These are phyloP conservation scores for Exidia glandulosa DNA, from an alignment of 768 basidiomycete genomes.

Conservation along the genomic window DNA sequence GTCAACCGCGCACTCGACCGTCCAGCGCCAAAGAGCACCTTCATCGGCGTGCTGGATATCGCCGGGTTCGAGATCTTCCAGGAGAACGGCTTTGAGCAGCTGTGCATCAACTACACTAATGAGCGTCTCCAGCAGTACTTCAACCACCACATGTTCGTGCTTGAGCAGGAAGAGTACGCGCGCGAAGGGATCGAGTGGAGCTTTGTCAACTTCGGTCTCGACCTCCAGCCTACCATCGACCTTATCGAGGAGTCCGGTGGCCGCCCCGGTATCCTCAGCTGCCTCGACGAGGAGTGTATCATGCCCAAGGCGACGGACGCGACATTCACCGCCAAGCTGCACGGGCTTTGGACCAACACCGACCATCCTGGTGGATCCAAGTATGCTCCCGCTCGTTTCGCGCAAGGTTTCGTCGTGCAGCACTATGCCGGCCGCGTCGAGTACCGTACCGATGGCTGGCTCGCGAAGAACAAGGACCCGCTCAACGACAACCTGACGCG, in stretches of 20 bases:
- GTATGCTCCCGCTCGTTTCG: slow-evolving; percentile 78
- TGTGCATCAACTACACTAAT: slow-evolving; percentile 98
- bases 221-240: slow-evolving; percentile 96
- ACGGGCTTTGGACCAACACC: slow-evolving; percentile 58
- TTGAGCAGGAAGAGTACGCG: slow-evolving; percentile 97
- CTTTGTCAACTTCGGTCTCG: slow-evolving; percentile 94
- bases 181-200: slow-evolving; percentile 97
- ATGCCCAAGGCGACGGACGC: slow-evolving; percentile 98
- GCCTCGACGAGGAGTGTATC: slow-evolving; percentile 96
- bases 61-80: slow-evolving; percentile 97
- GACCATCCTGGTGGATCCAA: slow-evolving; percentile 70
- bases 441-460: slow-evolving; percentile 91
- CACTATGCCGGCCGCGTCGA: slow-evolving; percentile 98
- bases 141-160: slow-evolving; percentile 99
- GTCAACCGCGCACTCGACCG: slow-evolving; percentile 92
- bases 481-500: slow-evolving; percentile 91
- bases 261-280: slow-evolving; percentile 77
- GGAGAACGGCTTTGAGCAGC: slow-evolving; percentile 90
- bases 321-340: slow-evolving; percentile 89
- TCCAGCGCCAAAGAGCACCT: slow-evolving; percentile 75
- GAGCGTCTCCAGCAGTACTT: slow-evolving; percentile 97
- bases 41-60: slow-evolving; percentile 98
- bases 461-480: slow-evolving; percentile 99
- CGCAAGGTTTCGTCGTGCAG: slow-evolving; percentile 78
- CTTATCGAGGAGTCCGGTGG: slow-evolving; percentile 73